Evolutionary conservation across 2,329 filamentous ascomycete genomes (phyloP), one percentile per base, ranked within the genome.

Genomic region (Diaporthe batatas): DNA sequence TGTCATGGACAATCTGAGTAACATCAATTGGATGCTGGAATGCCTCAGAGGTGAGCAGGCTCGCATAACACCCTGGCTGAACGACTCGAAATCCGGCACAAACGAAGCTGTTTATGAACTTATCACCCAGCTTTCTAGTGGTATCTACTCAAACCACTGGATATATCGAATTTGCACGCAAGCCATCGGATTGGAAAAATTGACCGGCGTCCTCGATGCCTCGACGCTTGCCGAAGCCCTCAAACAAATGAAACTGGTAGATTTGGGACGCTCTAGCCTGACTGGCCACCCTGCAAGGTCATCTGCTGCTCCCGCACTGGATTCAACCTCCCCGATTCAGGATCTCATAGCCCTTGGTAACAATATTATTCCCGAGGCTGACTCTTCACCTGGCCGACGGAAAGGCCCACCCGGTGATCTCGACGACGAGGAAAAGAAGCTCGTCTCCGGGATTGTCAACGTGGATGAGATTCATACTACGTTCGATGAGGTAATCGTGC

Each of bases 401-500:
- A 74, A 70, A 47, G 68, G 42, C 44, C 68, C 57, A 32, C 73
- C 65, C 36, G 47, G 49, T n/a, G 62, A 74, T 34, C 91, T 89
- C 77, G 95, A 93, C 72, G 87, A 91, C 68, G 91, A 98, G 76
- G 96, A 98, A 81, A 94, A 94, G 81, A 92, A 92, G 77, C 87
- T 99, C 10, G 85, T 98, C 58, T 89, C 90, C 4, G 95, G 96
- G 12, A 92, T 98, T 3, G 91, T 98, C 47, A 91, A 98, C 79
- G 90, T 94, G 8, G 87, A 91, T 59, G 93, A 93, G 77, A 94
- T 99, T 76, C 91, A 91, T 74, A 97, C 94, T 0, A 97, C 94
- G 0, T 99, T 98, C 79, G 87, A 90, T 32, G 93, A 98, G 80
- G 93, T 99, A 25, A 94, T 97, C 77, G 94, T 92, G 1, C 91